Base-by-base conservation (phyloP, 2,329 filamentous ascomycete species). In the Aspergillus novoparasiticus region DNA sequence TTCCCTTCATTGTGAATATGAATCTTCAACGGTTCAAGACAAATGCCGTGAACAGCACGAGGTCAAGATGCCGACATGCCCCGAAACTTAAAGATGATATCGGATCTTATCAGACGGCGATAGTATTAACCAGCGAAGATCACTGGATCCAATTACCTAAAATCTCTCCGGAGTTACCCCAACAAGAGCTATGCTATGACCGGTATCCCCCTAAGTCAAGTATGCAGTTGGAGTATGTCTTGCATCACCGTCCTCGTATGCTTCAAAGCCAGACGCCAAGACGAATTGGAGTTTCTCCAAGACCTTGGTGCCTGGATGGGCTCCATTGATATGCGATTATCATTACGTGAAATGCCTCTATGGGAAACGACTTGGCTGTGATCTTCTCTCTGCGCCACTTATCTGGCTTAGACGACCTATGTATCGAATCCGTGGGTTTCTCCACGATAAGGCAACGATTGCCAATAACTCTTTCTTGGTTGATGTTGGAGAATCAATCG, bases 261-360 rank as follows among this genome's bases (percentile, higher is more conserved):
- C 28, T 54, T 59, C 19, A 50, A 26, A 45, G 23, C 26, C 57
- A 28, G n/a, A 53, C 32, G 57, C 57, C 57, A 59, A 59, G 57
- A 26, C n/a, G 23, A 30, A 36, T 28, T 53, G 57, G 57, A 59
- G 57, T 51, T 39, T 28, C 34, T 36, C 23, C 46, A 46, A 53
- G 30, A 12, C 39, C 32, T 28, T 59, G 21, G 57, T 41, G 34
- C 30, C 45, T 39, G 46, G 28, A 32, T 50, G 16, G 23, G 26
- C 57, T 51, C 57, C 57, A 53, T 50, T 28, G 30, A 50, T 39
- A 50, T 50, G 30, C 23, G 46, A 59, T 59, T 59, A n/a, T 51
- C 57, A 53, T 59, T 59, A 59, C 57, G 57, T 50, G 57, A 59
- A 54, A 54, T 54, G 30, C 51, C 51, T 54, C 50, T 21, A 54